Evolutionary conservation across 2,329 filamentous ascomycete genomes (phyloP).

Genomic region (Fusarium tjaetaba): DNA sequence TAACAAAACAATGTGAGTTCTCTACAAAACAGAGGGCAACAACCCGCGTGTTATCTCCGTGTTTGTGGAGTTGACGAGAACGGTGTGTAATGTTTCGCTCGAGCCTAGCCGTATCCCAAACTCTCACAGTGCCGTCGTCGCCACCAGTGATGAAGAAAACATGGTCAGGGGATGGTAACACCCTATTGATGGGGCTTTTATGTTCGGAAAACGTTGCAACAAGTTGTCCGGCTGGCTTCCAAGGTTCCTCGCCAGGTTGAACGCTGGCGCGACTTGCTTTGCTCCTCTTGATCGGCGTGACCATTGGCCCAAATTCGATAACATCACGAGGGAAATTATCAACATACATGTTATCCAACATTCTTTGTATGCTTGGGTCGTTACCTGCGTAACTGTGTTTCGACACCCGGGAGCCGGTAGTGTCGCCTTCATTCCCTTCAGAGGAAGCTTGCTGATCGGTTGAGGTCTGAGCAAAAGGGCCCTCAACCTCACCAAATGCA

Average conservation of each 20-base stretch:
- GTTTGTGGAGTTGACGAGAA: conserved; percentile 85
- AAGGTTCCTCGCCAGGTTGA: conserved; percentile 60
- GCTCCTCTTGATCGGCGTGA: conserved; percentile 72
- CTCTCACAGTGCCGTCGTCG: conserved; percentile 87
- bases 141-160: conserved; percentile 94
- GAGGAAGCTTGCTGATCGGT: conserved; percentile 35
- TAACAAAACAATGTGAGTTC: conserved; percentile 92
- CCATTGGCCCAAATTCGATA: conserved; percentile 80
- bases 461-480: conserved; percentile 57
- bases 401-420: conserved; percentile 56
- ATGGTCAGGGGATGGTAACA: conserved; percentile 88
- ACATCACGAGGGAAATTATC: conserved; percentile 75
- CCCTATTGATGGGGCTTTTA: conserved; percentile 80
- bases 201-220: conserved; percentile 93
- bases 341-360: conserved; percentile 86
- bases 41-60: conserved; percentile 76
- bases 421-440: conserved; percentile 43
- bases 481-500: conserved; percentile 69
- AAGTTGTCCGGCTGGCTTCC: conserved; percentile 85
- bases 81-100: conserved; percentile 92
- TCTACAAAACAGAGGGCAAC: conserved; percentile 91
- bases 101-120: conserved; percentile 91
- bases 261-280: conserved; percentile 63
- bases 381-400: conserved; percentile 89
- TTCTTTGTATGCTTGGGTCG: conserved; percentile 72